Conservation (phyloP, 1,284 basidiomycete species). For the Melanopsichium pennsylvanicum region DNA sequence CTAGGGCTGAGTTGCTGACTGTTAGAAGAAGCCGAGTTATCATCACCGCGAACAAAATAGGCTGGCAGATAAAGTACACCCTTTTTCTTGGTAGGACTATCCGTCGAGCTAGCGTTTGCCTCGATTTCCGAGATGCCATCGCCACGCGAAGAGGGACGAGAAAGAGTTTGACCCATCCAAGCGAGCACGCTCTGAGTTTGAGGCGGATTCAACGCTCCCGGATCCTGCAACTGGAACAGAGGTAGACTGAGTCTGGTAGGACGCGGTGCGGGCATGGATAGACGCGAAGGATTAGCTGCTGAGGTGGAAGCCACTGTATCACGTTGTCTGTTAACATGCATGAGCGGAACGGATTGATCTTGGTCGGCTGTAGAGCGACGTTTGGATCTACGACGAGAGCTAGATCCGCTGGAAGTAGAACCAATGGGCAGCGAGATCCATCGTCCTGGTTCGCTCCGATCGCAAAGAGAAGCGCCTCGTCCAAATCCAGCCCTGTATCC, state of each 20-base stretch:
- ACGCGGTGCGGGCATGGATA: conserved; percentile 36
- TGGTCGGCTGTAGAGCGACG: conserved; percentile 25
- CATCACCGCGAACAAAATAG: conserved; percentile 49
- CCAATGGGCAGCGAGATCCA: conserved; percentile 53
- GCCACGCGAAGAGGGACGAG: conserved; percentile 29
- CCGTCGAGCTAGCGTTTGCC: conserved; percentile 8
- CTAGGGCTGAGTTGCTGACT: conserved; percentile 13
- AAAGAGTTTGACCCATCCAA: conserved; percentile 47
- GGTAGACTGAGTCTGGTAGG: conserved; percentile 41
- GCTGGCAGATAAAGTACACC: conserved; percentile 50
- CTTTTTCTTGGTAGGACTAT: conserved; percentile 37
- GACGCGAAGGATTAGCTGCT: conserved; percentile 22
- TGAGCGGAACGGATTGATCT: conserved; percentile 23
- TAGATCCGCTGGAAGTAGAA: not conserved
- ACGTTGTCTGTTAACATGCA: conserved; percentile 5
- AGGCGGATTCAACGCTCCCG: conserved; percentile 28
- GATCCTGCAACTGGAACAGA: conserved; percentile 46
- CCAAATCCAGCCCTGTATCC: conserved; percentile 22
- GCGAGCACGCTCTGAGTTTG: conserved; percentile 40
- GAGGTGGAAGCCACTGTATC: conserved; percentile 19
- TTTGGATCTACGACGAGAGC: conserved; percentile 14
- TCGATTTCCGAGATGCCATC: conserved; percentile 34
- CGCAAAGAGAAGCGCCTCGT: conserved; percentile 1
- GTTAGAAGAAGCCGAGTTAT: conserved; percentile 5
- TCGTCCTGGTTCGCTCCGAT: conserved; percentile 5